Base-by-base conservation (phyloP, 345 rosid species). In the Stellera chamaejasme region DNA sequence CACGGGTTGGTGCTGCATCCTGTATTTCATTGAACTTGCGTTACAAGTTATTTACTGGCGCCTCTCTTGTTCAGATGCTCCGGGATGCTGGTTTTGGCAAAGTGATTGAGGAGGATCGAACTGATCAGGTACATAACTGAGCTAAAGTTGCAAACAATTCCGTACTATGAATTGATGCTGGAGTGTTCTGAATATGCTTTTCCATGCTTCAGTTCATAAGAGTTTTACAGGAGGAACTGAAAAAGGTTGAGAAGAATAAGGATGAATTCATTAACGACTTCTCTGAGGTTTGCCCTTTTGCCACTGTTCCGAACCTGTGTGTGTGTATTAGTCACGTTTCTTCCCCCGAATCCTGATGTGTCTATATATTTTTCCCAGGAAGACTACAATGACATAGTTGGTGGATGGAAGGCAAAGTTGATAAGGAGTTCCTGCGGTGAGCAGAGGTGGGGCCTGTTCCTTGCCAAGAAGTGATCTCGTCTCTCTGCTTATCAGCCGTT, bases 321-420 rank as follows among this genome's bases (percentile, higher is more conserved):
- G 5, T 32, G 9, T 32, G 5, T 32, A 32, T 13, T 14, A 8
- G 2, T 12, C 13, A 13, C 10, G 11, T 32, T 32, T 32, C 5
- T 32, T 32, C 9, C 39, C 39, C 9, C 23, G 1, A 19, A 19
- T 11, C 7, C 16, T 53, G 26, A 12, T 45, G 13, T 32, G 5
- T 32, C 0, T 16, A 27, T 6, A 13, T 14, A 10, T 4, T 45
- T 47, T 56, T 8, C 54, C 19, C 92, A 94, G 96, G 77, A 82
- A 43, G 99, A 90, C 66, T 94, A 83, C 15, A 69, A 83, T 44
- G 90, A 74, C 0, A 82, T 88, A 6, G 79, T 88, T 1, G 85
- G 62, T 6, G 96, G 93, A 43, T 84, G 96, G 96, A 88, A 77
- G 48, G 79, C 96, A 47, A 88, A 88, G 72, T 72, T 82, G 66